These are phyloP conservation scores for Neckera pumila DNA, from an alignment of 225 moss, liverwort and hornwort species.

Conservation along the genomic window DNA sequence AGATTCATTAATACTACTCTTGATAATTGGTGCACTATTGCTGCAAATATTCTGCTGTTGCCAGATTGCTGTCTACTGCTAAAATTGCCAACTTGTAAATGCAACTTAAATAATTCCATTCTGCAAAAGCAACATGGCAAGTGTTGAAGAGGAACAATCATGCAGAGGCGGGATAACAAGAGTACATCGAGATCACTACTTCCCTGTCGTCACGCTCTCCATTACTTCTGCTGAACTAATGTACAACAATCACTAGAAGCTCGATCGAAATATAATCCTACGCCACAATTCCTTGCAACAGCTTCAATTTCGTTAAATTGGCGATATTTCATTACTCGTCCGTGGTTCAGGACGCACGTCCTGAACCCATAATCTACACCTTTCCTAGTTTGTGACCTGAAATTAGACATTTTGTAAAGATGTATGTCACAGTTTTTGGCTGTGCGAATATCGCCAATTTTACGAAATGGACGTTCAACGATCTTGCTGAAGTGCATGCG, in stretches of 20 bases:
- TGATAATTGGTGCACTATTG: too few relatives aligned
- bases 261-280: neutral
- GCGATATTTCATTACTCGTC: too few relatives aligned
- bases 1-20: too few relatives aligned
- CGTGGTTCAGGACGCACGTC: too few relatives aligned
- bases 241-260: neutral
- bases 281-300: neutral
- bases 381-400: too few relatives aligned
- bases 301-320: too few relatives aligned
- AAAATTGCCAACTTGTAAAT: neutral
- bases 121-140: neutral
- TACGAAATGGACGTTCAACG: too few relatives aligned
- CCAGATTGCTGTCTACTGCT: neutral
- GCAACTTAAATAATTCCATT: neutral
- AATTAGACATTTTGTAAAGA: too few relatives aligned
- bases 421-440: too few relatives aligned
- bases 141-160: neutral
- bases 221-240: neutral
- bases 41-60: neutral
- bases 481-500: neutral
- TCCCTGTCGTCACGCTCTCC: neutral
- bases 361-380: too few relatives aligned
- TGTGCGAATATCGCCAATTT: too few relatives aligned
- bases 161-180: neutral
- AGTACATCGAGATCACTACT: neutral